Evolutionary conservation across 176 grass and related monocot genomes (phyloP), one percentile per base, ranked within the genome.

Genomic region (Calamus simplicifolius): DNA sequence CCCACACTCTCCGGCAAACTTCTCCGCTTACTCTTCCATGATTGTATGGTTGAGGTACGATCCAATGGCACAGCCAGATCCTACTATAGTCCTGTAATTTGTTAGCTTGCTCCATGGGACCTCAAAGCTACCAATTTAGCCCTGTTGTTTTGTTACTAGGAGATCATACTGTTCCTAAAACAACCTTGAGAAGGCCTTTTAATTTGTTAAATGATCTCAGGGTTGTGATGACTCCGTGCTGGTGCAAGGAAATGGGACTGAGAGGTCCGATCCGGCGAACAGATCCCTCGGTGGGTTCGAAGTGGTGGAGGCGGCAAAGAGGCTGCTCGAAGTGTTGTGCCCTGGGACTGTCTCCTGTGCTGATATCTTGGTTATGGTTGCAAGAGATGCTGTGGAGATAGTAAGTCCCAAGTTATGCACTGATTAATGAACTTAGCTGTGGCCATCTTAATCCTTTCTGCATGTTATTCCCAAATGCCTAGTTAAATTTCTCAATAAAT

Each of bases 221-320:
- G 93, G 93, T 26, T 97, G 93, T 5, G 93, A 97, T 64, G 93
- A 74, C 1, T 97, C 93, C 1, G 93, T 97, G 75, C n/a, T 97
- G 58, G 57, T 97, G 54, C 69, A 78, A 81, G 93, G 93, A 21
- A 85, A 64, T 16, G 81, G 81, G 16, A 83, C 93, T 0, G 93
- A 97, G 75, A 97, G 87, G 65, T 88, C 66, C 0, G 93, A 97
- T 65, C 93, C 87, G 0, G 93, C 93, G 23, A 97, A 91, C 77
- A 75, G 77, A 1, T 91, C 93, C 0, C 93, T 97, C 4, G 93
- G 87, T 6, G 93, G 87, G 21, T 97, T 97, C 77, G 67, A 80
- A 25, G 87, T 91, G 54, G 72, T 97, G 19, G 76, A 92, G 28
- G 73, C 79, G 4, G 81, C 84, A 6, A 97, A 97, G 84, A 75